Percentiles rank a stretch among this genome's conserved stretches.
Conservation (phyloP, 495 filamentous ascomycete genomes). For the Aspergillus saccharolyticus region DNA sequence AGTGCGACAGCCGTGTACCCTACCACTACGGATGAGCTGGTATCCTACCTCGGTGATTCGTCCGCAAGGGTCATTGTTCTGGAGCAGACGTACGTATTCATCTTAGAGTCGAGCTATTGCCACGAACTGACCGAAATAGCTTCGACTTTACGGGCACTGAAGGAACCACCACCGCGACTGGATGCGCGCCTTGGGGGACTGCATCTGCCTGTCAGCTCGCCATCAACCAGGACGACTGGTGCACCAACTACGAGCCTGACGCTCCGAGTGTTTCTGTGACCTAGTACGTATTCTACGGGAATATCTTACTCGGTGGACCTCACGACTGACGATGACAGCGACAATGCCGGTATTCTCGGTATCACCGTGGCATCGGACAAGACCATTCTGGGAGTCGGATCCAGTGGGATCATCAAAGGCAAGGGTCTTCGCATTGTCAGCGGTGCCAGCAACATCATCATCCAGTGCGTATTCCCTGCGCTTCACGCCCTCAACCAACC, state of each 20-base stretch:
- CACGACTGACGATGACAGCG: slow-evolving; percentile 27
- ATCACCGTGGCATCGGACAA: slow-evolving; percentile 37
- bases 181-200: slow-evolving; percentile 26
- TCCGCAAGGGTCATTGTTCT: slow-evolving; percentile 38
- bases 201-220: slow-evolving; percentile 29
- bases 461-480: slow-evolving; percentile 26
- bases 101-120: no score
- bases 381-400: slow-evolving; percentile 33
- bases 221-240: slow-evolving; percentile 28
- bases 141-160: slow-evolving; percentile 43
- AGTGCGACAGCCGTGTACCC: slow-evolving; percentile 40
- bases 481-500: no score
- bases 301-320: neutral
- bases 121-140: slow-evolving; percentile 35
- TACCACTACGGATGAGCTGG: slow-evolving; percentile 33
- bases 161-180: slow-evolving; percentile 34
- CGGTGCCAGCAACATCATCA: slow-evolving; percentile 38
- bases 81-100: no score
- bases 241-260: slow-evolving; percentile 16
- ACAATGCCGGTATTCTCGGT: slow-evolving; percentile 32
- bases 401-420: slow-evolving; percentile 35
- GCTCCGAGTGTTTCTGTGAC: no score
- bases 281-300: no score
- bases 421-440: slow-evolving; percentile 35
- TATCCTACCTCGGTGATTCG: slow-evolving; percentile 31